Percentiles rank a stretch among this genome's conserved stretches.
Conservation (phyloP, 139 green algal species). For the Medakamo hakoo region DNA sequence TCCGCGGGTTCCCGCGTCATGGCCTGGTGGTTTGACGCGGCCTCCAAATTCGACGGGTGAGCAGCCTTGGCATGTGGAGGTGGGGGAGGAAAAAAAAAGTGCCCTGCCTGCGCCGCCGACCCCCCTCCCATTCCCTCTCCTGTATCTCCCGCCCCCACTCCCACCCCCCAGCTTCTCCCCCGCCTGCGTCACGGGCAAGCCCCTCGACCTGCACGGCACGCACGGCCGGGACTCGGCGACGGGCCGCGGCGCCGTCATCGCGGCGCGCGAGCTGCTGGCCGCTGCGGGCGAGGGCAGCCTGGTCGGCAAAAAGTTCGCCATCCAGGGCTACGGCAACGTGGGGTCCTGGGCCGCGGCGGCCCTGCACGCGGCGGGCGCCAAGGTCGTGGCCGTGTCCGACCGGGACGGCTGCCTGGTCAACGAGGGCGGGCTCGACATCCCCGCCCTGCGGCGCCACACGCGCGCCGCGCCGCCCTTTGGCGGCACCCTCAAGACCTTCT, state of each 20-base stretch:
- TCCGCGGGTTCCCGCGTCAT: slow-evolving; percentile 59
- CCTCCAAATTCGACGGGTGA: slow-evolving; percentile 51
- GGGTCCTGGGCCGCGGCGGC: slow-evolving; percentile 34
- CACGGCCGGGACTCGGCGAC: slow-evolving; percentile 55
- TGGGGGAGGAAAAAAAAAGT: neutral
- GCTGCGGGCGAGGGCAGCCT: slow-evolving; percentile 15
- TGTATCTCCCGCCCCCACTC: neutral
- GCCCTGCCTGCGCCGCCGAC: too few species aligned
- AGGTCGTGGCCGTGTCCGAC: slow-evolving; percentile 45
- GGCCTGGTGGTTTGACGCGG: slow-evolving; percentile 78
- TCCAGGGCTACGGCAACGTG: slow-evolving; percentile 66
- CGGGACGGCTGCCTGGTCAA: slow-evolving; percentile 34
- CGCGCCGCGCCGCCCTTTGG: slow-evolving; percentile 9
- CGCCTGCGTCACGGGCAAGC: slow-evolving; percentile 72
- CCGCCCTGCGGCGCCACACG: slow-evolving; percentile 40
- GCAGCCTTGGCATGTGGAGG: neutral
- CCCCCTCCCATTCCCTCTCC: too few species aligned
- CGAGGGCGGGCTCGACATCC: slow-evolving; percentile 55
- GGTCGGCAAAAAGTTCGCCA: slow-evolving; percentile 38
- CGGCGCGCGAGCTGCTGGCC: slow-evolving; percentile 52
- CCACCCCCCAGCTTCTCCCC: slow-evolving; percentile 44
- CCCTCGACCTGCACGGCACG: slow-evolving; percentile 59
- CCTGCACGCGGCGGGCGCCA: slow-evolving; percentile 32
- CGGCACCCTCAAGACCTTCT: slow-evolving; percentile 24
- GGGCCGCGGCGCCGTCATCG: slow-evolving; percentile 49